Base-by-base conservation (phyloP, 257 asterid genomes). In the Penstemon davidsonii region DNA sequence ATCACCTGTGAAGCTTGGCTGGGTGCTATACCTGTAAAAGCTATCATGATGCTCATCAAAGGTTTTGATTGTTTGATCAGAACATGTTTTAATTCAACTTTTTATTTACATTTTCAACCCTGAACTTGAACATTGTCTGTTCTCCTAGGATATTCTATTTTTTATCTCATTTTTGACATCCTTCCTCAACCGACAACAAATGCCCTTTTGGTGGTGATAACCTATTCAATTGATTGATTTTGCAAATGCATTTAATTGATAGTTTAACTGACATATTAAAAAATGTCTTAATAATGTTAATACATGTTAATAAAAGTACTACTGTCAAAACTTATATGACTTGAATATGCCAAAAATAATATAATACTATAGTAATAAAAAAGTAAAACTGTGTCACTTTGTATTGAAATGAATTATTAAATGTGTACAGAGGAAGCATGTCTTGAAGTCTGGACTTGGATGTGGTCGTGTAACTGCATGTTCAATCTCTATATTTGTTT, bases 11-110 rank as follows among this genome's bases (percentile, higher is more conserved):
- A 13, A 50, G 43, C 8, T 46, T 68, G 47, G 33, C 33, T 25
- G 33, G 2, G 33, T 25, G 33, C 33, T 25, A 25, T 25, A 1
- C 33, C 3, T 25, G 33, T 25, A 25, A 25, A 25, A 25, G 1
- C 33, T 2, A 25, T 25, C 33, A 25, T 25, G 33, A 5, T 61
- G 64, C 65, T 67, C 39, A 38, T 66, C 12, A 39, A 33, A 36
- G 55, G 62, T 39, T 55, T 8, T 57, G 64, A n/a, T 51, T 71
- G 41, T 54, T 46, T 36, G 55, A 60, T 68, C 70, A 47, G 51
- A 55, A 49, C 47, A 49, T 33, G 15, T 51, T 37, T 3, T 62
- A 56, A 45, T 69, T 45, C 9, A 49, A 40, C 41, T 49, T 41
- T 38, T 42, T 50, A 64, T 41, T 57, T 36, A 37, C 60, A 37